Conservation (phyloP, 1,284 basidiomycete species). For the Leucoagaricus sp. region DNA sequence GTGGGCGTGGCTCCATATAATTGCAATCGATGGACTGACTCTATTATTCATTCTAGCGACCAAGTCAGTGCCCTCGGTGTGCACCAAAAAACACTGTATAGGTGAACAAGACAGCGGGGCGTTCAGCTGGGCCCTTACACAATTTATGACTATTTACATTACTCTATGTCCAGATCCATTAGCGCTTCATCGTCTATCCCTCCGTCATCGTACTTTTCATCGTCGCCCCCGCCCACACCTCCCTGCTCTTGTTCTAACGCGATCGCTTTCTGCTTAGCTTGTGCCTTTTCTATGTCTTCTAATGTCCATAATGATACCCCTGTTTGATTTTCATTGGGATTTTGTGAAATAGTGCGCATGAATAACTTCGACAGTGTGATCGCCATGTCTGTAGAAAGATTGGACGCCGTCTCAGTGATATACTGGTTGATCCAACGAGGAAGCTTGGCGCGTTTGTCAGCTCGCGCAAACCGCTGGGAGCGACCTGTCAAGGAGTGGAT, state of each 20-base stretch:
- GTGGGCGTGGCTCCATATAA: neutral
- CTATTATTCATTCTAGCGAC: neutral
- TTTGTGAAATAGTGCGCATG: slow-evolving; percentile 97
- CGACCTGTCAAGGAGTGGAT: slow-evolving; percentile 2
- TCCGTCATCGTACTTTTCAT: slow-evolving; percentile 56
- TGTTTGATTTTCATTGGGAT: slow-evolving; percentile 92
- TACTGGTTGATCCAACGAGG: slow-evolving; percentile 99
- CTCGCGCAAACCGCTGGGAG: slow-evolving; percentile 88
- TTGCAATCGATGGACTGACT: neutral
- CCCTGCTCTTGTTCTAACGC: slow-evolving; percentile 46
- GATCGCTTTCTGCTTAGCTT: slow-evolving; percentile 72
- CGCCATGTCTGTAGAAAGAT: slow-evolving; percentile 99
- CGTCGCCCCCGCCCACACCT: slow-evolving; percentile 23
- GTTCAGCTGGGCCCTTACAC: neutral
- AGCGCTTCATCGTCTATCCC: slow-evolving; percentile 73
- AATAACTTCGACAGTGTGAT: slow-evolving; percentile 95
- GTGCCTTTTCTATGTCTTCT: slow-evolving; percentile 80
- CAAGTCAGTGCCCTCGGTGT: slow-evolving; percentile 3
- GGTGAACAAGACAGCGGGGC: too few species aligned
- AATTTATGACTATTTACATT: slow-evolving; percentile 8
- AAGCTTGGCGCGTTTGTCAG: slow-evolving; percentile 96
- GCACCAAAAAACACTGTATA: neutral
- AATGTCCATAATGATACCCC: slow-evolving; percentile 95
- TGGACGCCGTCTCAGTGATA: slow-evolving; percentile 96
- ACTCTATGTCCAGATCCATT: slow-evolving; percentile 54